Conservation (phyloP, 352 stramenopile species). For the Phytophthora macrochlamydospora region DNA sequence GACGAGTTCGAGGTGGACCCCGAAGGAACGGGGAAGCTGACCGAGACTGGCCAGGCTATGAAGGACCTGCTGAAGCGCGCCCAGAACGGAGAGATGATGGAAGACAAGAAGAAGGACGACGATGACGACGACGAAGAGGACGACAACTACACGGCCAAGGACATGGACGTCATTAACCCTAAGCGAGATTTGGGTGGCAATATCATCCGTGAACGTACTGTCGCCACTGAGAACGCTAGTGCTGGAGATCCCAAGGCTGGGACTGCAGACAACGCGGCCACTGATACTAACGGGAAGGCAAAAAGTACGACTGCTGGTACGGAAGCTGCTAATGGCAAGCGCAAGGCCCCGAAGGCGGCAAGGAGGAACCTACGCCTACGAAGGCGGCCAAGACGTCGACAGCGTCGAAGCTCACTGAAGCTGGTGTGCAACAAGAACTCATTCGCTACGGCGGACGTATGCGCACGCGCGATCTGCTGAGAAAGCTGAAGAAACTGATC, state of each 20-base stretch:
- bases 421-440: slow-evolving; percentile 82
- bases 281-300: slow-evolving; percentile 29
- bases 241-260: slow-evolving; percentile 8
- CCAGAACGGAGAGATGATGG: slow-evolving; percentile 75
- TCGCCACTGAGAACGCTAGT: slow-evolving; percentile 32
- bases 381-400: slow-evolving; percentile 47
- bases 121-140: slow-evolving; percentile 64
- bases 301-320: slow-evolving; percentile 17
- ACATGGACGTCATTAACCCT: slow-evolving; percentile 76
- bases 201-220: slow-evolving; percentile 67
- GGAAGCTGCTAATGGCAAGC: slow-evolving; percentile 47
- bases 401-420: slow-evolving; percentile 71
- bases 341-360: slow-evolving; percentile 52
- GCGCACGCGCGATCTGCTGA: slow-evolving; percentile 76
- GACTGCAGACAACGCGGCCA: slow-evolving; percentile 24
- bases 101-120: slow-evolving; percentile 62
- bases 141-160: slow-evolving; percentile 77
- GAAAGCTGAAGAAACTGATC: slow-evolving; percentile 84
- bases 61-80: slow-evolving; percentile 83
- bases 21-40: slow-evolving; percentile 75
- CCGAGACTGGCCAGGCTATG: slow-evolving; percentile 83
- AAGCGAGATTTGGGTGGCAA: slow-evolving; percentile 77
- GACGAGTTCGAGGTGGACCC: slow-evolving; percentile 79
- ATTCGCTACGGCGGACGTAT: slow-evolving; percentile 85
- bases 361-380: slow-evolving; percentile 47